Percentiles rank a stretch among this genome's conserved stretches.
Conservation (phyloP, 371 early-diverging fungal species). For the Mortierella sp. region DNA sequence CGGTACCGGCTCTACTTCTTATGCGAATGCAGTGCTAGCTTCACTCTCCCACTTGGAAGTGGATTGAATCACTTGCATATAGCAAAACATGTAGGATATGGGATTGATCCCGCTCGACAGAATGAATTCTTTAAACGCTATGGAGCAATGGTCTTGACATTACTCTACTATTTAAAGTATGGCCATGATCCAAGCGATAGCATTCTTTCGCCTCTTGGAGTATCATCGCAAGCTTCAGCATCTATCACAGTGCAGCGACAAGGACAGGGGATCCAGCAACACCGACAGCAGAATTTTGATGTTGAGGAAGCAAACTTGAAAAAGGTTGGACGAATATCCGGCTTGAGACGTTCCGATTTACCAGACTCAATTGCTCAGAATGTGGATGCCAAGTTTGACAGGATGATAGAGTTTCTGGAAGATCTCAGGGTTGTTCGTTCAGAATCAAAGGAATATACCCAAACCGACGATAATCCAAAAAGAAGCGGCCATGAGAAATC, state of each 20-base stretch:
- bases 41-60: constrained; percentile 51
- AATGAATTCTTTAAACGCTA: constrained; percentile 41
- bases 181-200: constrained; percentile 23
- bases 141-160: constrained; percentile 30
- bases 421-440: constrained; percentile 30
- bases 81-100: constrained; percentile 45
- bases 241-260: not conserved
- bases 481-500: not conserved
- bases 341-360: constrained; percentile 30
- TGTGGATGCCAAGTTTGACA: constrained; percentile 25
- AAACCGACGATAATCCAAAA: not conserved
- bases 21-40: constrained; percentile 44
- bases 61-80: constrained; percentile 53
- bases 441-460: constrained; percentile 10
- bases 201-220: not conserved
- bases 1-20: constrained; percentile 44
- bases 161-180: constrained; percentile 45
- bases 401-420: constrained; percentile 44
- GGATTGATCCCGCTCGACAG: constrained; percentile 24
- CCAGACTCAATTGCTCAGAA: constrained; percentile 35
- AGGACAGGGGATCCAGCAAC: constrained; percentile 14
- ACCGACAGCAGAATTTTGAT: constrained; percentile 5
- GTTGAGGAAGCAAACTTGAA: constrained; percentile 1
- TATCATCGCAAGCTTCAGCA: constrained; percentile 3
- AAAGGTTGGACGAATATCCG: constrained; percentile 23